Evolutionary conservation across 345 rosid species (phyloP).

Genomic region (Gossypium ekmanianum): DNA sequence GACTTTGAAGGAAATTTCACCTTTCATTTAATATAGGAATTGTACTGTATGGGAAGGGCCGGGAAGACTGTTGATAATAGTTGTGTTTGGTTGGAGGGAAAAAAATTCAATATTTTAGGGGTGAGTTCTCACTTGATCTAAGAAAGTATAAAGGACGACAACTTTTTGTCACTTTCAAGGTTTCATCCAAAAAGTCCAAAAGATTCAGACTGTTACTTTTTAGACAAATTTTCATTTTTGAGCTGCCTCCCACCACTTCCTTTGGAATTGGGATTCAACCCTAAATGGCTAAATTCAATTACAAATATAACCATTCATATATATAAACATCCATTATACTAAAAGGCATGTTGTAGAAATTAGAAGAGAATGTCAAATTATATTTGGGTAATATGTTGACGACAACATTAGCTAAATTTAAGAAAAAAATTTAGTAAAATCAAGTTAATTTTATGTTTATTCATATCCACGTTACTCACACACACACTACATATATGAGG

Average conservation of each 20-base stretch:
- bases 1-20: too few species aligned
- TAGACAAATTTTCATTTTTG: conserved; percentile 10
- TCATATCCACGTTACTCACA: too few species aligned
- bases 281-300: neutral
- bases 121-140: neutral
- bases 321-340: too few species aligned
- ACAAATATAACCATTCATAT: too few species aligned
- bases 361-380: too few species aligned
- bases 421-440: too few species aligned
- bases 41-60: neutral
- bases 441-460: too few species aligned
- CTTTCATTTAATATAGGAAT: neutral
- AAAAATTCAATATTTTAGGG: neutral
- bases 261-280: conserved; percentile 18
- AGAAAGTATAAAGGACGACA: neutral
- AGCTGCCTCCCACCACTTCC: conserved; percentile 14
- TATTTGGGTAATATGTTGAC: too few species aligned
- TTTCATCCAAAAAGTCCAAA: conserved; percentile 34
- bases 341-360: too few species aligned
- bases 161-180: conserved; percentile 14
- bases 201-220: conserved; percentile 19
- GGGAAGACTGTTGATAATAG: neutral
- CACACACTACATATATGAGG: too few species aligned
- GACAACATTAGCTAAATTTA: too few species aligned
- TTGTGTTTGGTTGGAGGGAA: neutral